Evolutionary conservation across 2,329 filamentous ascomycete species (phyloP).

Genomic region (Xylariaceae sp.): DNA sequence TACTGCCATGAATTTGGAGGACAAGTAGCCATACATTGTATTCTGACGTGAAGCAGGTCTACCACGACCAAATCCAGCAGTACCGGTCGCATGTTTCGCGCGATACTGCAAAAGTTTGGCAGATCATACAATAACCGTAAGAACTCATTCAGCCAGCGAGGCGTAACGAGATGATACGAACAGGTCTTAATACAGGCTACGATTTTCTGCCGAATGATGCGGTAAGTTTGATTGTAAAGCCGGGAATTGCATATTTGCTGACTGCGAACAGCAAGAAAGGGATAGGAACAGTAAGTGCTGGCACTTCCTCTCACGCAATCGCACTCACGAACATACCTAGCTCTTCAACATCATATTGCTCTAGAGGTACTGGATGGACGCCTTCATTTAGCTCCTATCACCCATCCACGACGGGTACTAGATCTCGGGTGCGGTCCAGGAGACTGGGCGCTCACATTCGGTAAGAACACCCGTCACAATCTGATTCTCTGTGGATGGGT

Average conservation of each 20-base stretch:
- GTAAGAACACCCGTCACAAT: slow-evolving; percentile 1
- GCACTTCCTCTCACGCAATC: not conserved
- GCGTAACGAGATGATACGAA: slow-evolving; percentile 1
- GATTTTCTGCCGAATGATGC: slow-evolving; percentile 22
- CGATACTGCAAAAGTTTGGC: slow-evolving; percentile 22
- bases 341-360: slow-evolving; percentile 29
- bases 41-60: not conserved
- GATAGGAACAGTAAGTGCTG: slow-evolving; percentile 27
- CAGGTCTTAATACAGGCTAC: slow-evolving; percentile 10
- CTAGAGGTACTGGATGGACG: slow-evolving; percentile 30
- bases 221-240: slow-evolving; percentile 10
- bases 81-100: slow-evolving; percentile 16
- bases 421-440: slow-evolving; percentile 33
- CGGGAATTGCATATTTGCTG: not conserved
- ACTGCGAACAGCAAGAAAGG: slow-evolving; percentile 26
- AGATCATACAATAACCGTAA: slow-evolving; percentile 23
- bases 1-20: not conserved
- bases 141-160: not conserved
- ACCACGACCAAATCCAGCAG: slow-evolving; percentile 6
- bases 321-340: slow-evolving; percentile 9
- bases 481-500: not conserved
- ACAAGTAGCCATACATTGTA: not conserved
- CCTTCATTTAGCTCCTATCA: slow-evolving; percentile 29
- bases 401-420: slow-evolving; percentile 26
- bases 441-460: slow-evolving; percentile 28